phyloP scores from a whole-genome alignment of 139 green algal genomes.

The Gonium pectorale region DNA sequence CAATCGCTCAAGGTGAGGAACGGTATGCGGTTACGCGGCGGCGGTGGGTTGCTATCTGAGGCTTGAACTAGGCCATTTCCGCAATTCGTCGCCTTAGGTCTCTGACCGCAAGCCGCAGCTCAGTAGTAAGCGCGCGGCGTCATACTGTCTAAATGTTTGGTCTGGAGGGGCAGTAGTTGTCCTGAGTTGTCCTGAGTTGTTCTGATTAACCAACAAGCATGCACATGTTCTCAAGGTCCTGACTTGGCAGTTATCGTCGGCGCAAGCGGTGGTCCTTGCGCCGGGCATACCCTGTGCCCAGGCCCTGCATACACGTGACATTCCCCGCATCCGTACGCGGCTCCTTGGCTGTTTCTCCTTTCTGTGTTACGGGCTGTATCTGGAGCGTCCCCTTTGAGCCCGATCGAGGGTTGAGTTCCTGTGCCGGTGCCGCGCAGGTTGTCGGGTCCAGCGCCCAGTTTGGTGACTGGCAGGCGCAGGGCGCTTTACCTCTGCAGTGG shows the following conservation, averaged over 20 bases:
- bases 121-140: not conserved
- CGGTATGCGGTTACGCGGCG: not conserved
- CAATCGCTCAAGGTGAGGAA: slow-evolving; percentile 8
- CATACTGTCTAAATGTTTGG: not conserved
- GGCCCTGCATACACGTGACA: not conserved
- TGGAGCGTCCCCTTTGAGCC: too few relatives aligned
- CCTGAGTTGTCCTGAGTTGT: not conserved
- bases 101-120: too few relatives aligned
- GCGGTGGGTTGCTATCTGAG: too few relatives aligned
- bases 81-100: too few relatives aligned
- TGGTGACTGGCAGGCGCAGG: slow-evolving; percentile 38
- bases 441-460: slow-evolving; percentile 28
- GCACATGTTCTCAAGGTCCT: too few relatives aligned
- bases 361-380: too few relatives aligned
- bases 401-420: not conserved
- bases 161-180: not conserved
- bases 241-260: not conserved
- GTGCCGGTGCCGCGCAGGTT: slow-evolving; percentile 14
- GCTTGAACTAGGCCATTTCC: too few relatives aligned
- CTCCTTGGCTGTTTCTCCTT: not conserved
- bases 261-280: not conserved
- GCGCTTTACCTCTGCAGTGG: slow-evolving; percentile 36
- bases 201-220: too few relatives aligned
- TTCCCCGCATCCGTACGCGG: not conserved
- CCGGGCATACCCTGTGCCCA: not conserved